phyloP scores from a whole-genome alignment of 176 grass and related monocot species.

The Otatea glauca region DNA sequence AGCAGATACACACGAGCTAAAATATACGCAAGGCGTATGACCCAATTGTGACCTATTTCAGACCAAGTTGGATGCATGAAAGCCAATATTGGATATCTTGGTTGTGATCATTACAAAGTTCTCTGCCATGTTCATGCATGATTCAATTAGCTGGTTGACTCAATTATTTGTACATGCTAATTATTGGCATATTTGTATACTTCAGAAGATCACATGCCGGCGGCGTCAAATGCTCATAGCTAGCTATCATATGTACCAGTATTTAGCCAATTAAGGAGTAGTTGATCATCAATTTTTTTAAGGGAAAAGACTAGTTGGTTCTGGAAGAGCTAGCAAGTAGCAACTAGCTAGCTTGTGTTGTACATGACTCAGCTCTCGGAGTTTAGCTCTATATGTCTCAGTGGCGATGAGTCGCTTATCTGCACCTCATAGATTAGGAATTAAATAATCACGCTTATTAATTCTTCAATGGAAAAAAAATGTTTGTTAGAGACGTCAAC shows the following conservation, averaged over 20 bases:
- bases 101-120: constrained; percentile 53
- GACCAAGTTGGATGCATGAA: constrained; percentile 56
- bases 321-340: background rate
- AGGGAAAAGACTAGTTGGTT: constrained; percentile 18
- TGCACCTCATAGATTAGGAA: background rate
- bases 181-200: constrained; percentile 42
- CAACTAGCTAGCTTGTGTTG: background rate
- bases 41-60: constrained; percentile 46
- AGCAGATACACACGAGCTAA: constrained; percentile 16
- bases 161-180: constrained; percentile 55
- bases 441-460: background rate
- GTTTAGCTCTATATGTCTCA: background rate
- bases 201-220: constrained; percentile 52
- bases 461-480: too few relatives aligned
- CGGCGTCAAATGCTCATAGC: constrained; percentile 45
- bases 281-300: constrained; percentile 18
- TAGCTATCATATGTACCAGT: constrained; percentile 29
- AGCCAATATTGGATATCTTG: constrained; percentile 47
- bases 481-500: too few relatives aligned
- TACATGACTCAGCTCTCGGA: constrained; percentile 24
- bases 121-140: constrained; percentile 58
- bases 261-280: constrained; percentile 33
- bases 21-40: constrained; percentile 36
- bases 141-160: constrained; percentile 52
- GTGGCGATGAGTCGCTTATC: too few relatives aligned